phyloP scores from a whole-genome alignment of 257 asterid species.

The Parsonsia alboflavescens region DNA sequence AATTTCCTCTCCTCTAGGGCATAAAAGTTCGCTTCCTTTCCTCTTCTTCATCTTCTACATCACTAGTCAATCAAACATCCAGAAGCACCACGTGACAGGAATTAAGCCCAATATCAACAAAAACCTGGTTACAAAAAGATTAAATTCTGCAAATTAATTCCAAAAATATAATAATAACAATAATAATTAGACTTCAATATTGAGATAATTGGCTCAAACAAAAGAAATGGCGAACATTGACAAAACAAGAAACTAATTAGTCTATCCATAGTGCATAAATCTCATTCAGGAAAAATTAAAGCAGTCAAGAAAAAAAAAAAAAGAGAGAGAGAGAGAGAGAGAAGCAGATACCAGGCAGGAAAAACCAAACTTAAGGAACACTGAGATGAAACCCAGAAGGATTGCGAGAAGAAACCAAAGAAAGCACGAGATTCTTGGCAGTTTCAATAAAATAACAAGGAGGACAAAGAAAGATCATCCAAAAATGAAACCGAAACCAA shows the following conservation, averaged over 20 bases:
- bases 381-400: conserved; percentile 2
- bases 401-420: background rate
- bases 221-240: background rate
- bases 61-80: conserved; percentile 25
- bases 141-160: conserved; percentile 8
- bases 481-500: background rate
- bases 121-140: background rate
- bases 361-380: conserved; percentile 4
- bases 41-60: conserved; percentile 48
- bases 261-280: background rate
- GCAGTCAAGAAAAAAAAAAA: background rate
- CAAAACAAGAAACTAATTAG: background rate
- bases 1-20: conserved; percentile 19
- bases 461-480: background rate
- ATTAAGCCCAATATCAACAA: background rate
- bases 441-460: background rate
- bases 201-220: background rate
- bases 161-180: background rate
- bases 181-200: background rate
- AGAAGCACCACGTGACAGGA: background rate
- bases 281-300: background rate
- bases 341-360: background rate
- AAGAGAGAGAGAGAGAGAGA: background rate
- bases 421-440: background rate
- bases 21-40: conserved; percentile 38